These are phyloP conservation scores for Metschnikowia similis DNA, from an alignment of 805 yeast genomes.

Conservation along the genomic window DNA sequence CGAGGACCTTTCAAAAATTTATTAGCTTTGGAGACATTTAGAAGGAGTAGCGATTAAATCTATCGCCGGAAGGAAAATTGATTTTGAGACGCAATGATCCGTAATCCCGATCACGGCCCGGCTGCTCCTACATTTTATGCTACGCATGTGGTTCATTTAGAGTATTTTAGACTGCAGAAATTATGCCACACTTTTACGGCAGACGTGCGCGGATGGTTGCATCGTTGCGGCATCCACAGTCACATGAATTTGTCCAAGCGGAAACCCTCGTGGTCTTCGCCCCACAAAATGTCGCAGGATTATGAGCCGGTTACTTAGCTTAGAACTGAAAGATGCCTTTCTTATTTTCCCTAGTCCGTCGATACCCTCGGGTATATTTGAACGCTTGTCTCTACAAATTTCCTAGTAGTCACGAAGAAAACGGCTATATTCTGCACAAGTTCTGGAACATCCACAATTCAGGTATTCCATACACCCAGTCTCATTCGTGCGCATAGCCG, in stretches of 20 bases:
- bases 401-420: neutral
- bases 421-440: neutral
- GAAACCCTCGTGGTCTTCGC: neutral
- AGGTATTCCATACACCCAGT: neutral
- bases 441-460: neutral
- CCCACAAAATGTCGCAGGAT: too few species aligned
- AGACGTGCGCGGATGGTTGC: neutral
- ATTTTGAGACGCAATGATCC: neutral
- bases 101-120: neutral
- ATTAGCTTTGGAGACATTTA: neutral
- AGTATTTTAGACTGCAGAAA: neutral
- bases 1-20: slow-evolving; percentile 16
- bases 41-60: neutral
- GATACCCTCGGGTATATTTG: neutral
- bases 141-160: neutral
- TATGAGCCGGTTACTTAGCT: too few species aligned
- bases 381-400: too few species aligned
- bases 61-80: neutral
- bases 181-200: neutral
- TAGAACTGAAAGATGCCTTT: too few species aligned
- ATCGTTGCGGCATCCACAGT: slow-evolving; percentile 1
- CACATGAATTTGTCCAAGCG: neutral
- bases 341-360: too few species aligned
- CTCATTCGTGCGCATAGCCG: neutral
- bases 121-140: neutral